A percentile compares a stretch with the other conserved stretches of the same genome.
Conservation (phyloP, 805 yeast genomes). For the Wickerhamomyces ciferrii region DNA sequence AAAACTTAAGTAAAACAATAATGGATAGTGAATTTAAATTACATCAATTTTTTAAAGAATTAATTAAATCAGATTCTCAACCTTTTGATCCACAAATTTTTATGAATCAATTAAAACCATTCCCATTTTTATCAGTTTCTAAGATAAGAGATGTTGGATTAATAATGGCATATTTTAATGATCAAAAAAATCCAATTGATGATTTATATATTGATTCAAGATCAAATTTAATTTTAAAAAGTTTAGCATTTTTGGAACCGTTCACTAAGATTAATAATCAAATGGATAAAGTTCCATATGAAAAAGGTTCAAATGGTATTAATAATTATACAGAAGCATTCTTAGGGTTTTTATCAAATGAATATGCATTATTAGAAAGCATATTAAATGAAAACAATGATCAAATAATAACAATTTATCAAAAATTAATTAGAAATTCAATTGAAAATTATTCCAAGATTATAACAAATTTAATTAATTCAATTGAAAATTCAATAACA, state of each 20-base stretch:
- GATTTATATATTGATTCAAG: conserved; percentile 37
- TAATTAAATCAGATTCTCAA: conserved; percentile 32
- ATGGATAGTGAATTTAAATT: conserved; percentile 52
- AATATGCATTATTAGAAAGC: conserved; percentile 40
- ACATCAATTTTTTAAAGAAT: conserved; percentile 40
- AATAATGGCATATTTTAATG: conserved; percentile 42
- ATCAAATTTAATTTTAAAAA: conserved; percentile 32
- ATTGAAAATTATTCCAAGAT: conserved; percentile 34
- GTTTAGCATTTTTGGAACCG: conserved; percentile 40
- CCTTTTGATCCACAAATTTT: conserved; percentile 41
- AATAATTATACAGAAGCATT: conserved; percentile 47
- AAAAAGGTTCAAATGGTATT: conserved; percentile 58
- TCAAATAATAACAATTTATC: conserved; percentile 23
- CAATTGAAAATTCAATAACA: conserved; percentile 35
- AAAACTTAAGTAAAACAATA: conserved; percentile 52
- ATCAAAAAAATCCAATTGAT: conserved; percentile 23
- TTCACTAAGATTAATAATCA: conserved; percentile 35
- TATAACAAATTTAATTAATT: conserved; percentile 30
- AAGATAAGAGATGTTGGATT: conserved; percentile 31
- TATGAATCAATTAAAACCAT: conserved; percentile 33
- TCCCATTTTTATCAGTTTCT: conserved; percentile 33
- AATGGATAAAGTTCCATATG: conserved; percentile 44
- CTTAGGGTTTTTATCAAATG: conserved; percentile 42
- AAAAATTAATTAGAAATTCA: conserved; percentile 27
- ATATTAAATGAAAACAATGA: conserved; percentile 31